Base-by-base conservation (phyloP, 2,329 filamentous ascomycete genomes). In the Colletotrichum higginsianum region DNA sequence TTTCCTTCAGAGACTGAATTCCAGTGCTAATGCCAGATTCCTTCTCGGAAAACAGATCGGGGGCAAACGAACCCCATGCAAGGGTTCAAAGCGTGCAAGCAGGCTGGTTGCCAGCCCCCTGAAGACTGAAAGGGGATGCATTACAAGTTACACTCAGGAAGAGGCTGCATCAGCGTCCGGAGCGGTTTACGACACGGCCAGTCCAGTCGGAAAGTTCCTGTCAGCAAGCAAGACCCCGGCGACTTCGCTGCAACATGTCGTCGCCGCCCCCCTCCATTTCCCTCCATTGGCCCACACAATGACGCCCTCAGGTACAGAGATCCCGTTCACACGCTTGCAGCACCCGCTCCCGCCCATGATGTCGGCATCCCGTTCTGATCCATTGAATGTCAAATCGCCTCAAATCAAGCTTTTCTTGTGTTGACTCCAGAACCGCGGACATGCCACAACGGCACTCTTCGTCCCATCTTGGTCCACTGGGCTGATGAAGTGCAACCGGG, bases 121-220 rank as follows among this genome's bases (percentile, higher is more conserved):
- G 8, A 8, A 38, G 23, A 44, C 13, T 18, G 35, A 47, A 30
- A 58, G 55, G 23, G 52, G 55, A 56, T 35, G 9, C 30, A 9
- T 40, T 35, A 35, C 30, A 35, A 8, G 8, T 8, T 38, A 38
- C 35, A 38, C 30, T 35, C 11, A 40, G 53, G 58, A 21, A 47
- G 26, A 23, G 30, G n/a, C 44, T 21, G 35, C 40, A 12, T n/a
- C 42, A 40, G 60, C 57, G 42, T 67, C 60, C 21, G 55, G 47
- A 64, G 42, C 40, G 16, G 23, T 23, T 15, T n/a, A n/a, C 18
- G 23, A 23, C n/a, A 61, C 42, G 38, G 56, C 21, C 42, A 50
- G 26, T 13, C 42, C 35, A 46, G 30, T 52, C n/a, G 57, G 63
- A 71, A 57, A 67, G 44, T 67, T 67, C 30, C 56, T 67, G 23